Evolutionary conservation across 805 yeast species (phyloP).

Genomic region (Ogataea paraovalis): DNA sequence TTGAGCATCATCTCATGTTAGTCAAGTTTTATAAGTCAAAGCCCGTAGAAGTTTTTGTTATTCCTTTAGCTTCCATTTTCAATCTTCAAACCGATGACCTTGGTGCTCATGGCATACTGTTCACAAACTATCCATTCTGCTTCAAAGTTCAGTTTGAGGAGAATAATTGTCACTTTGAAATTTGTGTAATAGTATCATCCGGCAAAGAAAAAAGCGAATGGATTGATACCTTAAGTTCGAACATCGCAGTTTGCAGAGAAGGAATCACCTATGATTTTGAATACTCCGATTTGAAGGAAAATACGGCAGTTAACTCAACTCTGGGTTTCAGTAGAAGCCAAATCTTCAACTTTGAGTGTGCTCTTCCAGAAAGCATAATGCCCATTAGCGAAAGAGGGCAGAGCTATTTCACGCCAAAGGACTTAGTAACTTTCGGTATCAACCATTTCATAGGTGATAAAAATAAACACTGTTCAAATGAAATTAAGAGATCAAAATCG

Average conservation of each 20-base stretch:
- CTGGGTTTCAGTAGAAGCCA: not conserved
- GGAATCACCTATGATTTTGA: constrained; percentile 33
- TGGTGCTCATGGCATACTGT: constrained; percentile 23
- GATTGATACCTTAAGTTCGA: constrained; percentile 29
- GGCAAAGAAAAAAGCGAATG: constrained; percentile 38
- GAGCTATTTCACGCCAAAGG: not conserved
- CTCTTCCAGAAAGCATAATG: constrained; percentile 14
- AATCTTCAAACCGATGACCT: constrained; percentile 19
- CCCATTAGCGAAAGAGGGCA: constrained; percentile 3
- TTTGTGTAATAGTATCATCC: constrained; percentile 34
- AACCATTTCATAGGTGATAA: constrained; percentile 7
- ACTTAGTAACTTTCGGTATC: constrained; percentile 21
- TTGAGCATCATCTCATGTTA: constrained; percentile 48
- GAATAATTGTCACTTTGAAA: constrained; percentile 39
- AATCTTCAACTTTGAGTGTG: constrained; percentile 13
- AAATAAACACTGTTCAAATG: constrained; percentile 9
- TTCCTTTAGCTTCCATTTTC: constrained; percentile 40
- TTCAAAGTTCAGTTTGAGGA: constrained; percentile 48
- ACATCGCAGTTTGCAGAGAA: constrained; percentile 14
- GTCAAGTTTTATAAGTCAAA: constrained; percentile 13
- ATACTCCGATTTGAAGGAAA: constrained; percentile 20
- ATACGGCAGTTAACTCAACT: not conserved
- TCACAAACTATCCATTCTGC: constrained; percentile 28
- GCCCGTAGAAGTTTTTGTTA: constrained; percentile 39
- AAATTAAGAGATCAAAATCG: constrained; percentile 1